Evolutionary conservation across 108 stramenopile species (phyloP), one percentile per base, ranked within the genome.

Genomic region (Pseudonitzschia multistriata): DNA sequence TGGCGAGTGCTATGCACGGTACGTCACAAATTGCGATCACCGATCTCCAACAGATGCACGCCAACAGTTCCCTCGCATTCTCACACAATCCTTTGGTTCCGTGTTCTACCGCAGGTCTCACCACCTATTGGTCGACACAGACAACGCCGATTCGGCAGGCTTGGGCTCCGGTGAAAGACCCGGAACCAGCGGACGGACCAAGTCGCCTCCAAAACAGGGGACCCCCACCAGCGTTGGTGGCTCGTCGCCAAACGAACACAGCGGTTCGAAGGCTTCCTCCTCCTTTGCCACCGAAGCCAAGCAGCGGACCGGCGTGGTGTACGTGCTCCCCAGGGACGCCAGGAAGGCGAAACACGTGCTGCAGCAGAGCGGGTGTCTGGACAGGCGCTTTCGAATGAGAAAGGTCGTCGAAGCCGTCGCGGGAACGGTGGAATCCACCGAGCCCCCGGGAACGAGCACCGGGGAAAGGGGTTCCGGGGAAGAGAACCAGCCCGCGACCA

Each of bases 381-480:
- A 91, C 62, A 86, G 84, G 48, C 72, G 75, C 15, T 85, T 81
- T 66, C 85, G 90, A 59, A 89, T 94, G 88, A 71, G 72, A 3
- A 71, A 76, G 67, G 76, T 77, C 4, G 45, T 37, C 40, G 50
- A 76, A 71, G 76, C 74, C 4, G 45, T 37, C 40, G 50, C 45
- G 30, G 36, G 48, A 72, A 52, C 21, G 19, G 54, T 5, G n/a
- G 15, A 27, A 59, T 37, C 4, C 29, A 42, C 14, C 27, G 62
- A 30, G 27, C 62, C 34, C 19, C n/a, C 29, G 13, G 42, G 17
- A 45, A 17, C 15, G 13, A 17, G 11, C 8, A 13, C 2, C 11
- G 42, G 8, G 2, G 11, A 45, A 17, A 13, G 17, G 8, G 3
- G 15, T 13, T 13, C 42, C 13, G 42, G 42, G 17, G 37, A 10